These are phyloP conservation scores for Ophiostoma sp. DNA, from an alignment of 2,329 filamentous ascomycete species.

Conservation along the genomic window DNA sequence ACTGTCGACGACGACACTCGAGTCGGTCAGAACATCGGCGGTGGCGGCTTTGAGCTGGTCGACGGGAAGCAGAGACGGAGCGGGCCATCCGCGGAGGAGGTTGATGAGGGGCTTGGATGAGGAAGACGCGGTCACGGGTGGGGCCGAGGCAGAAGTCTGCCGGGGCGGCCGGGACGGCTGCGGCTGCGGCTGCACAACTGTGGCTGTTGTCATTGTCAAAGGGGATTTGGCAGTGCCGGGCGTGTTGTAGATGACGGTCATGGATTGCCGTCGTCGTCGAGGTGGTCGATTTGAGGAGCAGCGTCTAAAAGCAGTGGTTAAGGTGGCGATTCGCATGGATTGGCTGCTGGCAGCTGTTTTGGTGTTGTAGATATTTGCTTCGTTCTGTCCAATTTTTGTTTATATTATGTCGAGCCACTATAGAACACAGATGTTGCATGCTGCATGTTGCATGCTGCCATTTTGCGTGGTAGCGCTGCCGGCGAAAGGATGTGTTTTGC, in stretches of 20 bases:
- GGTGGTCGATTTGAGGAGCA: not conserved
- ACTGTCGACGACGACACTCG: conserved; percentile 52
- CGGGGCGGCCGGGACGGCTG: not conserved
- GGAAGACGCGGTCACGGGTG: not conserved
- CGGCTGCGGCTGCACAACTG: not conserved
- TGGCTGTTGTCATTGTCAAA: not conserved
- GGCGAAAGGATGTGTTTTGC: not conserved
- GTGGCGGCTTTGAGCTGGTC: conserved; percentile 57
- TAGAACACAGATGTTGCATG: not conserved
- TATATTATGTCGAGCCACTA: not conserved
- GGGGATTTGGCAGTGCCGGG: not conserved
- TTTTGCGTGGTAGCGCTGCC: not conserved
- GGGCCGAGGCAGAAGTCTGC: not conserved
- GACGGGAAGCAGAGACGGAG: conserved; percentile 58
- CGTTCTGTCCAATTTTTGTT: too few species aligned
- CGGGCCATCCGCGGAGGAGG: conserved; percentile 64
- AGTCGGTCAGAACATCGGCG: conserved; percentile 54
- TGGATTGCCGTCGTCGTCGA: not conserved
- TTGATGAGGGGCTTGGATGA: conserved; percentile 38
- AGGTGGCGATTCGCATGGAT: not conserved
- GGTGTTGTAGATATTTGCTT: not conserved
- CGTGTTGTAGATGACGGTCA: not conserved
- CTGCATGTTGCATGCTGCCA: not conserved
- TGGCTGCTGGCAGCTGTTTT: not conserved
- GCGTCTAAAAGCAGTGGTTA: not conserved